These are phyloP conservation scores for Paraphaeosphaeria minitans DNA, from an alignment of 2,329 filamentous ascomycete species.

Conservation along the genomic window DNA sequence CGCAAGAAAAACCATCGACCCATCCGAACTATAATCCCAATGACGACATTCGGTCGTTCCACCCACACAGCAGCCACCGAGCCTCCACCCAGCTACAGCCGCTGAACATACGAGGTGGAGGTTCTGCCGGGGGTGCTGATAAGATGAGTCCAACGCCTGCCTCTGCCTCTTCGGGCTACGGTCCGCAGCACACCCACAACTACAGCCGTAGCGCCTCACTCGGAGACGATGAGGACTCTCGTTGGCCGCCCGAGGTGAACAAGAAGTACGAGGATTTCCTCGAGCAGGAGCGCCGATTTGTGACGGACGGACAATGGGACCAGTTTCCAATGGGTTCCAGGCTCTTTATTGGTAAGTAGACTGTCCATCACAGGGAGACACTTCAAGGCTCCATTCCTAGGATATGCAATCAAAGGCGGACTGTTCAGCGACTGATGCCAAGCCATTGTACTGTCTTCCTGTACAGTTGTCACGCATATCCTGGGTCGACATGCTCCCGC, in stretches of 20 bases:
- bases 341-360: slow-evolving; percentile 74
- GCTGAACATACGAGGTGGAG: slow-evolving; percentile 24
- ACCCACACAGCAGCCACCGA: slow-evolving; percentile 51
- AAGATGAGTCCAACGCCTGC: slow-evolving; percentile 23
- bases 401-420: background rate
- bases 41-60: slow-evolving; percentile 57
- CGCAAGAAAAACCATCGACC: slow-evolving; percentile 55
- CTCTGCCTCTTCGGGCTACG: slow-evolving; percentile 34
- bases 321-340: slow-evolving; percentile 77
- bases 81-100: slow-evolving; percentile 39
- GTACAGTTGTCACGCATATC: background rate
- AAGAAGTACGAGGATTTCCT: slow-evolving; percentile 74
- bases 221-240: slow-evolving; percentile 52
- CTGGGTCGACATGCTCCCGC: background rate
- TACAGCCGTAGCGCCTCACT: slow-evolving; percentile 31
- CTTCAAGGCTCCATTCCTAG: background rate
- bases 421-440: background rate
- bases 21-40: slow-evolving; percentile 55
- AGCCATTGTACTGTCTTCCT: background rate
- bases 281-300: slow-evolving; percentile 73
- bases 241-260: slow-evolving; percentile 64
- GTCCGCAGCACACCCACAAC: slow-evolving; percentile 33
- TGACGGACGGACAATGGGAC: slow-evolving; percentile 80
- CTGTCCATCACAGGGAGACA: background rate
- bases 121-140: background rate